Percentiles rank a stretch among this genome's conserved stretches.
Evolutionary conservation across 768 basidiomycete species (phyloP).

Genomic region (Pleurotus pulmonarius): DNA sequence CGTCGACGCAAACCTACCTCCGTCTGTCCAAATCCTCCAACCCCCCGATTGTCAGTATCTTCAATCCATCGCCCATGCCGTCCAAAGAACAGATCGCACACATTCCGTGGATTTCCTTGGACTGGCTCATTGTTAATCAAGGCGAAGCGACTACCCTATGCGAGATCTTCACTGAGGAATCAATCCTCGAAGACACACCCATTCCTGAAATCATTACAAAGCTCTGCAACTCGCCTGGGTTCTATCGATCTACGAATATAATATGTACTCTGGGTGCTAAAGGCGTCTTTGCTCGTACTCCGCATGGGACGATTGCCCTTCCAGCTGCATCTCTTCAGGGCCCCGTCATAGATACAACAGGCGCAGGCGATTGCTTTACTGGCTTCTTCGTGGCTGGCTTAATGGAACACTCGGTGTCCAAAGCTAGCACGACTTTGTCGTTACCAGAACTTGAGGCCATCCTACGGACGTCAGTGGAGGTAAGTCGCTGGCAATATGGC

Average conservation of each 20-base stretch:
- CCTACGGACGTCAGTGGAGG: conserved; percentile 38
- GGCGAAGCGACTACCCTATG: conserved; percentile 40
- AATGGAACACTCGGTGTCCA: conserved; percentile 34
- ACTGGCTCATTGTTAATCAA: conserved; percentile 57
- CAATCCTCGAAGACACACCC: background rate
- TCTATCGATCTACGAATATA: conserved; percentile 37
- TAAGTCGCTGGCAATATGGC: conserved; percentile 19
- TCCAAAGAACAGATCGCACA: conserved; percentile 28
- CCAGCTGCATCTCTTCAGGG: conserved; percentile 44
- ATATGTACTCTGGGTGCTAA: conserved; percentile 54
- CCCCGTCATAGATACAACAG: conserved; percentile 48
- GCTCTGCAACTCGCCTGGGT: conserved; percentile 7
- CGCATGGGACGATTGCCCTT: conserved; percentile 27
- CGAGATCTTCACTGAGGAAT: conserved; percentile 16
- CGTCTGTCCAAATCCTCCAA: conserved; percentile 12
- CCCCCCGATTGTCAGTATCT: conserved; percentile 20
- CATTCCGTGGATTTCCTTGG: conserved; percentile 48
- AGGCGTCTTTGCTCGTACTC: conserved; percentile 41
- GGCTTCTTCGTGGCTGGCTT: conserved; percentile 57
- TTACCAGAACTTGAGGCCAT: conserved; percentile 28
- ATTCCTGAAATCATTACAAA: background rate
- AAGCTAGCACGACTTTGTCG: conserved; percentile 21
- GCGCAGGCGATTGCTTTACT: conserved; percentile 63
- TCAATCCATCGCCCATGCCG: conserved; percentile 61
- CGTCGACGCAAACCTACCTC: conserved; percentile 36